phyloP scores from a whole-genome alignment of 176 grass and related monocot genomes.

The Ensete ventricosum region DNA sequence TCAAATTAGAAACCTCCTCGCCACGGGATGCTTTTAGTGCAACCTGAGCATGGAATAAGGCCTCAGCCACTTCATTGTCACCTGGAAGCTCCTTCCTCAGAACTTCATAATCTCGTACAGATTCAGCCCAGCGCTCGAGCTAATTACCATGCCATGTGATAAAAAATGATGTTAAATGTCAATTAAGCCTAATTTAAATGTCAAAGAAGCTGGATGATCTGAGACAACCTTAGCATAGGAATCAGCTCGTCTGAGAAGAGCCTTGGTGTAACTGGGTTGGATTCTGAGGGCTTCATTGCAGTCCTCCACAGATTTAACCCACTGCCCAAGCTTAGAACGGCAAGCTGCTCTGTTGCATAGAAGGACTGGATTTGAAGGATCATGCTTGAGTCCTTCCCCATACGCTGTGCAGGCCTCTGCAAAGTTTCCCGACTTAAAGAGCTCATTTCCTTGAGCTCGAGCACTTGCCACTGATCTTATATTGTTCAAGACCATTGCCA shows the following conservation, averaged over 20 bases:
- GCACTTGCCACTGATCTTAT: slow-evolving; percentile 33
- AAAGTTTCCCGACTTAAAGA: slow-evolving; percentile 44
- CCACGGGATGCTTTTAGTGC: neutral
- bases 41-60: neutral
- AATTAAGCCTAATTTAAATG: neutral
- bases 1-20: neutral
- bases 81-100: neutral
- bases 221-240: slow-evolving; percentile 45
- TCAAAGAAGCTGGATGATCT: neutral
- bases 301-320: slow-evolving; percentile 49
- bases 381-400: slow-evolving; percentile 54
- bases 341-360: slow-evolving; percentile 64
- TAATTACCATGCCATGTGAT: neutral
- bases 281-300: slow-evolving; percentile 54
- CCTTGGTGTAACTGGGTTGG: slow-evolving; percentile 50
- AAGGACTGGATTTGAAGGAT: slow-evolving; percentile 40
- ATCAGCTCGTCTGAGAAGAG: slow-evolving; percentile 48
- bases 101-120: neutral
- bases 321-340: slow-evolving; percentile 40
- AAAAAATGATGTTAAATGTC: neutral
- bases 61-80: neutral
- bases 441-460: slow-evolving; percentile 41
- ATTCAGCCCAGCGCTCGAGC: neutral
- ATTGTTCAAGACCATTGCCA: slow-evolving; percentile 31
- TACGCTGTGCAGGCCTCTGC: slow-evolving; percentile 39